A percentile compares a stretch with the other conserved stretches of the same genome.
Conservation (phyloP, 1,139 yeast species). For the Candida frijolesensis region DNA sequence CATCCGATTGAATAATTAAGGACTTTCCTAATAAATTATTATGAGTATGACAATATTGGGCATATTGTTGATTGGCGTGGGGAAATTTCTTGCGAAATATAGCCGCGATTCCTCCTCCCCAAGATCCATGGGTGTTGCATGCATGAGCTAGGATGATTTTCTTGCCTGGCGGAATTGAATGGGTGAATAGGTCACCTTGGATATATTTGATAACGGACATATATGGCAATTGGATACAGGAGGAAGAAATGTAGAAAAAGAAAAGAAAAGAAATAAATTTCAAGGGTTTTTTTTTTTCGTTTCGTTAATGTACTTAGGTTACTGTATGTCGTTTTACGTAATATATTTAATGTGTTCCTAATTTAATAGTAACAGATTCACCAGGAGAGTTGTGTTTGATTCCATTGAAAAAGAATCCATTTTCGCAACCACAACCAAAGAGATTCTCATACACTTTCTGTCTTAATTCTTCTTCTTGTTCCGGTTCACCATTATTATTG, state of each 20-base stretch:
- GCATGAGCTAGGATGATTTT: slow-evolving; percentile 61
- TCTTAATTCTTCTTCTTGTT: slow-evolving; percentile 2
- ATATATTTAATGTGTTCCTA: not conserved
- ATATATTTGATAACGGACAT: slow-evolving; percentile 44
- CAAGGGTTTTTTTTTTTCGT: too few relatives aligned
- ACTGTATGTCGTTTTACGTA: too few relatives aligned
- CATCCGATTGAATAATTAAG: slow-evolving; percentile 41
- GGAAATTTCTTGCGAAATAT: slow-evolving; percentile 54
- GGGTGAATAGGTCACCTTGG: slow-evolving; percentile 60
- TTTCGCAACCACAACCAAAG: slow-evolving; percentile 52
- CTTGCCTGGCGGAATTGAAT: slow-evolving; percentile 21
- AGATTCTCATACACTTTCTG: slow-evolving; percentile 23
- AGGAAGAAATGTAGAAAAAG: not conserved
- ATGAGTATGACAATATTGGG: slow-evolving; percentile 44
- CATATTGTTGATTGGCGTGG: slow-evolving; percentile 49
- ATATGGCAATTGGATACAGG: not conserved
- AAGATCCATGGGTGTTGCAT: slow-evolving; percentile 74
- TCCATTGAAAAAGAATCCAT: slow-evolving; percentile 42
- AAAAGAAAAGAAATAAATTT: not conserved
- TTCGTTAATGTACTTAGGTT: too few relatives aligned
- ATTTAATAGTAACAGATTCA: slow-evolving; percentile 25
- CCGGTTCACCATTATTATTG: not conserved
- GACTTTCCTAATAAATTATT: slow-evolving; percentile 55
- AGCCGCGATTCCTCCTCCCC: slow-evolving; percentile 86
- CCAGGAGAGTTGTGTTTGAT: slow-evolving; percentile 47